Conservation (phyloP, 2,329 filamentous ascomycete genomes). For the Graphium sp. region DNA sequence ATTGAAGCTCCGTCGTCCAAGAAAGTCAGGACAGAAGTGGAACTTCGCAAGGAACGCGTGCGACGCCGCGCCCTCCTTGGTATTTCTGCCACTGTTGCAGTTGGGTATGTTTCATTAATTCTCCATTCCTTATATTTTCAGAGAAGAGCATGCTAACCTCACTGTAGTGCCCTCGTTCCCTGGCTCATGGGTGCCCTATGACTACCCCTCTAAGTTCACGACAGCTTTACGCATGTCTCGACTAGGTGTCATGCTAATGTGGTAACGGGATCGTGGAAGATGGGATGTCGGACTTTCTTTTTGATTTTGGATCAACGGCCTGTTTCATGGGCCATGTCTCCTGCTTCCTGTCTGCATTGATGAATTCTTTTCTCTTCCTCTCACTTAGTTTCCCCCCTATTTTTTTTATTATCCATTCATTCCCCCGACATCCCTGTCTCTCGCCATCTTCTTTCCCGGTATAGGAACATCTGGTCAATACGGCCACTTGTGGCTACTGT, state of each 20-base stretch:
- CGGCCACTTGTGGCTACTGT: too few species aligned
- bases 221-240: conserved; percentile 1
- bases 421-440: background rate
- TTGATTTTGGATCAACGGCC: conserved; percentile 2
- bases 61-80: conserved; percentile 74
- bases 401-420: conserved; percentile 3
- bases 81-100: conserved; percentile 68
- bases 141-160: conserved; percentile 7
- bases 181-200: conserved; percentile 35
- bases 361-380: conserved; percentile 3
- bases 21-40: conserved; percentile 64
- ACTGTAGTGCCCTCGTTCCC: conserved; percentile 25
- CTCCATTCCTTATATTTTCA: conserved; percentile 6
- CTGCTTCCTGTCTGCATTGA: background rate
- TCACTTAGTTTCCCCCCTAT: conserved; percentile 3
- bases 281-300: conserved; percentile 4
- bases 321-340: background rate
- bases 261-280: background rate
- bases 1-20: conserved; percentile 42
- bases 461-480: too few species aligned
- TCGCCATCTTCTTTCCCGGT: conserved; percentile 1
- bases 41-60: conserved; percentile 72
- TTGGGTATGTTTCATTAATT: conserved; percentile 54
- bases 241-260: conserved; percentile 1
- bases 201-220: conserved; percentile 5